phyloP scores from a whole-genome alignment of 768 basidiomycete species.

The Phallus indusiatus region DNA sequence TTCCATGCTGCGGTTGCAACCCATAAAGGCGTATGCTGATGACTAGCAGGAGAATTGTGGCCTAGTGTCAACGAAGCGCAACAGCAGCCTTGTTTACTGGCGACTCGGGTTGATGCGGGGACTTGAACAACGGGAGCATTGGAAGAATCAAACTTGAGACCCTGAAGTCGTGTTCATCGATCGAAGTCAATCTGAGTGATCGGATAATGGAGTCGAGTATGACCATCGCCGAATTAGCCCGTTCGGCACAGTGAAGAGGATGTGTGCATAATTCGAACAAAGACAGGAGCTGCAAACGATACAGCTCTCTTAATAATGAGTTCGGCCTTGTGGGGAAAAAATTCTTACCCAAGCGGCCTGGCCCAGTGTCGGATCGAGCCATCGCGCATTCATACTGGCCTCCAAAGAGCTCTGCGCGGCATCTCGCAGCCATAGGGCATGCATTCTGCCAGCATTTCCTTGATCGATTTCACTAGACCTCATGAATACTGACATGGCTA shows the following conservation, averaged over 20 bases:
- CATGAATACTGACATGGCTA: constrained; percentile 66
- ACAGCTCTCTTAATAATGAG: too few species aligned
- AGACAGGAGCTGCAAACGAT: constrained; percentile 56
- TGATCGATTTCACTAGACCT: constrained; percentile 59
- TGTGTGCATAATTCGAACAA: constrained; percentile 72
- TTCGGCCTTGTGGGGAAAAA: background rate
- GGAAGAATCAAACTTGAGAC: constrained; percentile 41
- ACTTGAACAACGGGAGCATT: constrained; percentile 39
- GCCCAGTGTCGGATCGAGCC: constrained; percentile 56
- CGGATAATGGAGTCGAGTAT: constrained; percentile 58
- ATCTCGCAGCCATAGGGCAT: constrained; percentile 49
- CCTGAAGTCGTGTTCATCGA: constrained; percentile 47
- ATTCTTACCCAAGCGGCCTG: constrained; percentile 59
- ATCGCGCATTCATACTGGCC: constrained; percentile 37
- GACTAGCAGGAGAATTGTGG: constrained; percentile 7
- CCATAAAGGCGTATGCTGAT: constrained; percentile 31
- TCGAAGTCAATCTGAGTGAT: constrained; percentile 40
- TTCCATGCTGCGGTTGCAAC: constrained; percentile 54
- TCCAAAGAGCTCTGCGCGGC: constrained; percentile 48
- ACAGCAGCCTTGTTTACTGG: constrained; percentile 1
- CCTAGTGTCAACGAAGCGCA: constrained; percentile 4
- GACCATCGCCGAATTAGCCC: constrained; percentile 42
- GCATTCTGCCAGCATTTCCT: constrained; percentile 41
- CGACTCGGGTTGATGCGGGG: constrained; percentile 12
- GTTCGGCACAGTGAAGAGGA: constrained; percentile 48